Base-by-base conservation (phyloP, 2,329 filamentous ascomycete genomes). In the Bipolaris sorokiniana region DNA sequence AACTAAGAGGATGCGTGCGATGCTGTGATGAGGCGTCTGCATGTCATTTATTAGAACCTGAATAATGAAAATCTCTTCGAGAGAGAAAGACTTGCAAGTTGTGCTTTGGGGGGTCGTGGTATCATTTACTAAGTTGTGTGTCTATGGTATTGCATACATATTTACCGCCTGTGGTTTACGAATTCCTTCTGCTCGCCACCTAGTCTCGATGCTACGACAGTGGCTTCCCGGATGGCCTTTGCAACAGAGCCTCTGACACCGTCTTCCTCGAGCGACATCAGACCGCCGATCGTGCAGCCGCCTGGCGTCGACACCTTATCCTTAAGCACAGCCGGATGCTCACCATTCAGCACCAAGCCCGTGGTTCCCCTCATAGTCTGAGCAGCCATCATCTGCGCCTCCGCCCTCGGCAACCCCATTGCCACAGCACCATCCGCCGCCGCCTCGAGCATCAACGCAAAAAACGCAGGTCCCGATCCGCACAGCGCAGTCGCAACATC, bases 221-320 rank as follows among this genome's bases (percentile, higher is more conserved):
- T 88, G 11, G 89, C 87, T 74, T 92, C 88, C 51, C 88, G 81
- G 13, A 92, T 84, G 2, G 90, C 89, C 66, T 85, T 84, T 1
- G 88, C 82, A 16, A 92, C 82, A 0, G 83, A 84, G 4, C 88
- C 88, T 64, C 90, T 83, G 7, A 91, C 85, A 7, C 83, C 80
- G 9, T 88, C 88, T 68, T 94, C 90, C 75, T 94, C 90, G 6
- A 94, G 78, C 5, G 89, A 87, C 66, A 91, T 73, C 48, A 93
- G 75, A 0, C 90, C 91, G 2, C 86, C 87, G 60, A 92, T 91
- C 5, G 89, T 92, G 76, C 89, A 92, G 1, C 90, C 90, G 5
- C 89, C 90, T 0, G 90, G 89, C 1, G 89, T 92, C 63, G 81
- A 87, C n/a, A 92, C 88, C 77, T 90, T 90, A 66, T 94, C 90